A percentile compares a stretch with the other conserved stretches of the same genome.
Evolutionary conservation across 805 yeast species (phyloP).

Genomic region (Clavispora santaluciae): DNA sequence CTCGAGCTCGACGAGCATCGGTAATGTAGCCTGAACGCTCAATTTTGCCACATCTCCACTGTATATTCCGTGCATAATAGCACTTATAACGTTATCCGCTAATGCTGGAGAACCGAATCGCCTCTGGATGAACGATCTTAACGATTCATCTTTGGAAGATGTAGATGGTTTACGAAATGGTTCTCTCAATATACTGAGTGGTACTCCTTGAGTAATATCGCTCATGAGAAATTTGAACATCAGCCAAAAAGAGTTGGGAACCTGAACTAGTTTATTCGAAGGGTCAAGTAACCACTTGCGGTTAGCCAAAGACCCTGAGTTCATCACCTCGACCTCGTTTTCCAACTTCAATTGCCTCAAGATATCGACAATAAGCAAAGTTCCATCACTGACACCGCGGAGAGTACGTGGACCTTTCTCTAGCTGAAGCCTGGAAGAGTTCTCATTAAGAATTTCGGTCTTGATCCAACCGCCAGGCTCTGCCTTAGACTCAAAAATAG

Average conservation of each 20-base stretch:
- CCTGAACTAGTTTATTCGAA: conserved; percentile 45
- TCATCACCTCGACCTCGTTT: conserved; percentile 55
- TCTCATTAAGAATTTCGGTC: conserved; percentile 36
- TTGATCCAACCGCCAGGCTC: conserved; percentile 80
- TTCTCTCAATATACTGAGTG: conserved; percentile 46
- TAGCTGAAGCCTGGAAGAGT: conserved; percentile 30
- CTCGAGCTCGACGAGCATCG: conserved; percentile 54
- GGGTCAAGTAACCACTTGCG: conserved; percentile 58
- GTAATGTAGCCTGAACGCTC: conserved; percentile 61
- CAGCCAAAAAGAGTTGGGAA: conserved; percentile 42
- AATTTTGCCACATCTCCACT: conserved; percentile 65
- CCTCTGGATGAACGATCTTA: conserved; percentile 60
- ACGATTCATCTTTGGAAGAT: conserved; percentile 57
- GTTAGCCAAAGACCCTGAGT: conserved; percentile 57
- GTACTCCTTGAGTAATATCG: conserved; percentile 42
- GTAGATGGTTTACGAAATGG: conserved; percentile 35
- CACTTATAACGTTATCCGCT: conserved; percentile 63
- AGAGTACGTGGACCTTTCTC: conserved; percentile 93
- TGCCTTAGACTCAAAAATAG: conserved; percentile 51
- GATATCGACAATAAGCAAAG: conserved; percentile 61
- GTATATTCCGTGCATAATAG: conserved; percentile 82
- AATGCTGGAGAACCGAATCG: conserved; percentile 57
- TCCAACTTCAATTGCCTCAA: conserved; percentile 44
- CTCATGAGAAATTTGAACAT: conserved; percentile 31
- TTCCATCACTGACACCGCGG: conserved; percentile 78